Base-by-base conservation (phyloP, 176 grass and related monocot genomes). In the Carex cristatella region DNA sequence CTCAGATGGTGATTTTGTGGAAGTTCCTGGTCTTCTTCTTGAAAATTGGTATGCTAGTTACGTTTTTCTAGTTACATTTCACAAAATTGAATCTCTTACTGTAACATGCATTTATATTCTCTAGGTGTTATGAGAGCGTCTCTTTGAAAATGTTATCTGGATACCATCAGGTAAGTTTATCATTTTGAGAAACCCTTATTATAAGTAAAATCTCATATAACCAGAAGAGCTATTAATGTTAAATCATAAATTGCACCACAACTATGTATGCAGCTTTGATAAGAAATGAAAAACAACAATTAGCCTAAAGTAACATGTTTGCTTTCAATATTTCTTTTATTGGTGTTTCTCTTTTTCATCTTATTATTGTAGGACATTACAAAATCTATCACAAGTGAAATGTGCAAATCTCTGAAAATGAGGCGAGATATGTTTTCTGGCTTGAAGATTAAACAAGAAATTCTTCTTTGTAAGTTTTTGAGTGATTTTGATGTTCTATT, bases 121-220 rank as follows among this genome's bases (percentile, higher is more conserved):
- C 83, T 16, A 98, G 95, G 95, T 98, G 95, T 87, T 95, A 98
- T 76, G 91, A 95, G 83, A 98, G 81, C 55, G 77, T 87, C 77
- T 93, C 95, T 79, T 71, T 98, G 81, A 98, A 98, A 95, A 92
- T 98, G 93, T 90, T 98, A 90, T 98, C 95, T 15, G 93, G 93
- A 57, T 95, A 90, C 81, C 90, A 98, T 90, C 86, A 98, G 95
- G 95, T 98, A 63, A 89, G 68, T 73, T 55, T 82, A 23, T 58
- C 62, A 83, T 84, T 61, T 85, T 92, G n/a, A 56, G 2, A 64
- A 76, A 64, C 44, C 27, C 30, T 69, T 35, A 12, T 37, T 49
- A 2, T 53, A n/a, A 69, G 42, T 65, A 27, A 44, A 66, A 69
- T 69, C 30, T 10, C 28, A 58, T 83, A 56, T 7, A 82, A 82